phyloP scores from a whole-genome alignment of 1,284 basidiomycete genomes.

The Coniophora puteana region DNA sequence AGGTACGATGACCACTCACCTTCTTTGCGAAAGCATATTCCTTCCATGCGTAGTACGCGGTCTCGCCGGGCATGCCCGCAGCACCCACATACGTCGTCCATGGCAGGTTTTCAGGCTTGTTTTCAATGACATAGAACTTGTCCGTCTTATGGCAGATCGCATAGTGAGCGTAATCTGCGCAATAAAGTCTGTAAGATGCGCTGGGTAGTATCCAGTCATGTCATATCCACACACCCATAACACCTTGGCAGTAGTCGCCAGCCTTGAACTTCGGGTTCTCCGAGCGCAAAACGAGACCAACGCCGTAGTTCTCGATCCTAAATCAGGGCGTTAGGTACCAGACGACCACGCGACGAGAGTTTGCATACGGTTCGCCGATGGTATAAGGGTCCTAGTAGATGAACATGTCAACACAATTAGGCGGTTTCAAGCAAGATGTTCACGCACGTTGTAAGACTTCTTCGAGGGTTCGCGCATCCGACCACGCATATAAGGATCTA shows the following conservation, averaged over 20 bases:
- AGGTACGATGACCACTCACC: conserved; percentile 2
- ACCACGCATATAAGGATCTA: conserved; percentile 35
- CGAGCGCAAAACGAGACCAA: conserved; percentile 27
- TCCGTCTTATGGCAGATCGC: too few relatives aligned
- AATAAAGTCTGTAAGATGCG: too few relatives aligned
- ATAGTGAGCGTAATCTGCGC: too few relatives aligned
- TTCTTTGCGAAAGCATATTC: conserved; percentile 17
- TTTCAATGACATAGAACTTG: too few relatives aligned
- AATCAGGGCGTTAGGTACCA: too few relatives aligned
- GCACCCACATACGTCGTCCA: conserved; percentile 15
- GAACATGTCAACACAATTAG: too few relatives aligned
- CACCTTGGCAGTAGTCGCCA: conserved; percentile 20
- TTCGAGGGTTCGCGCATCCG: conserved; percentile 19
- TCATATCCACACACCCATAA: too few relatives aligned
- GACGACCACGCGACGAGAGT: too few relatives aligned
- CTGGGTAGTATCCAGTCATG: too few relatives aligned
- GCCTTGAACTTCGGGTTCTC: conserved; percentile 21
- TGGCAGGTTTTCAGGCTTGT: conserved; percentile 7
- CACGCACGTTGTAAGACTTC: background rate
- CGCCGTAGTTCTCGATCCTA: conserved; percentile 19
- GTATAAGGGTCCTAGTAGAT: too few relatives aligned
- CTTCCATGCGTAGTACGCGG: conserved; percentile 20
- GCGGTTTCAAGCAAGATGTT: too few relatives aligned
- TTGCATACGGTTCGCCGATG: too few relatives aligned
- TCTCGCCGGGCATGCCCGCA: conserved; percentile 12